Conservation (phyloP, 441 rosid species). For the Arabidopsis lyrata region DNA sequence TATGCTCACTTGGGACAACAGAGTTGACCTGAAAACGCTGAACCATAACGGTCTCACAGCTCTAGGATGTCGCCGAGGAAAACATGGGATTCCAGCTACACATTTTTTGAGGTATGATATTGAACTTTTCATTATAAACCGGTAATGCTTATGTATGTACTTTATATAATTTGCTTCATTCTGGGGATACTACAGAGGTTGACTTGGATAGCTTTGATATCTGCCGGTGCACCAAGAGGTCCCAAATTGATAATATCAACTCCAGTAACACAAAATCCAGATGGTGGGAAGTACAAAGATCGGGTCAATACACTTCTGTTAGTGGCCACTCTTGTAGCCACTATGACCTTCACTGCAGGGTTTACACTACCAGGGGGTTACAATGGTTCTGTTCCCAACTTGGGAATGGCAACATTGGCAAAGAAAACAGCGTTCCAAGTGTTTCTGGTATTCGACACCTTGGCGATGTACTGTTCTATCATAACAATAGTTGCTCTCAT, state of each 20-base stretch:
- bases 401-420: conserved; percentile 20
- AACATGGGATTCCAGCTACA: neutral
- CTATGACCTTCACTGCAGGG: conserved; percentile 39
- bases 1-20: neutral
- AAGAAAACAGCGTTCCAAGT: conserved; percentile 10
- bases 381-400: conserved; percentile 17
- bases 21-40: neutral
- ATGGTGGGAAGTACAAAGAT: conserved; percentile 1
- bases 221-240: neutral
- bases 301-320: conserved; percentile 2
- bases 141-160: neutral
- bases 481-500: conserved; percentile 23
- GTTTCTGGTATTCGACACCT: neutral
- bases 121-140: neutral
- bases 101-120: neutral
- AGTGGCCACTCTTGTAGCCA: conserved; percentile 33
- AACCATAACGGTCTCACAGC: neutral
- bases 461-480: conserved; percentile 24
- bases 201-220: conserved; percentile 14
- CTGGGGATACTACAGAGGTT: neutral
- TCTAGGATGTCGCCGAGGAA: neutral
- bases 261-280: neutral
- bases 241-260: neutral
- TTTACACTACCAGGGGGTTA: conserved; percentile 43
- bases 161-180: neutral